Evolutionary conservation across 2,329 filamentous ascomycete genomes (phyloP).

Genomic region (Cryphonectria nitschkei): DNA sequence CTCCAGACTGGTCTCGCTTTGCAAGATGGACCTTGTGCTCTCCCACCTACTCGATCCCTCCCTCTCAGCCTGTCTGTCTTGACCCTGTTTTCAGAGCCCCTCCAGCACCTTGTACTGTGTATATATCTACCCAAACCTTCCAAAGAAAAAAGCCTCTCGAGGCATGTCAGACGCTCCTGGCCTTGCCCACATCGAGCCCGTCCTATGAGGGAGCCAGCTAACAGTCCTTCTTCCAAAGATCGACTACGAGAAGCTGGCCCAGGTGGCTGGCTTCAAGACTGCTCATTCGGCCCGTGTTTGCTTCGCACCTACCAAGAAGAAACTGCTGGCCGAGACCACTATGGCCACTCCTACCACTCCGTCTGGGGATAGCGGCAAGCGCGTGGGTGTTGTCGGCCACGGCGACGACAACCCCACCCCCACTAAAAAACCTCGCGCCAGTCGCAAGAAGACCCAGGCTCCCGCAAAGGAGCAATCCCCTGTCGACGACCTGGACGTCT

Average conservation of each 20-base stretch:
- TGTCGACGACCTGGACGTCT: neutral
- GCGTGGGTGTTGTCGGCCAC: neutral
- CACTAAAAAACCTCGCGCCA: slow-evolving; percentile 7
- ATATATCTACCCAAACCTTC: neutral
- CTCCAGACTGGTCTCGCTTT: neutral
- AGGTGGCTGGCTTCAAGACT: slow-evolving; percentile 16
- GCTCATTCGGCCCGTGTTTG: neutral
- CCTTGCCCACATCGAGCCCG: neutral
- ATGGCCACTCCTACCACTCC: neutral
- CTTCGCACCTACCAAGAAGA: neutral
- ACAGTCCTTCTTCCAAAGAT: slow-evolving; percentile 1
- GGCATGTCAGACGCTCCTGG: too few species aligned
- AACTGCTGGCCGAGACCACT: neutral
- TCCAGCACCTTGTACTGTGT: neutral
- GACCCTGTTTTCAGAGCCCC: neutral
- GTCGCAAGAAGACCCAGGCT: neutral
- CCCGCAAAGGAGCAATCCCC: neutral
- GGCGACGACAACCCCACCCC: neutral
- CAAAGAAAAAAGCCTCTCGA: neutral
- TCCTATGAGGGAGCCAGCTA: neutral
- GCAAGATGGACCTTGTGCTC: neutral
- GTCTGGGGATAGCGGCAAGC: neutral
- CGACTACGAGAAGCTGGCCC: slow-evolving; percentile 16
- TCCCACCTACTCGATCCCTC: neutral
- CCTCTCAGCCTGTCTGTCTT: too few species aligned